Evolutionary conservation across 352 stramenopile genomes (phyloP), one percentile per base, ranked within the genome.

Genomic region (Aphanomyces euteiches): DNA sequence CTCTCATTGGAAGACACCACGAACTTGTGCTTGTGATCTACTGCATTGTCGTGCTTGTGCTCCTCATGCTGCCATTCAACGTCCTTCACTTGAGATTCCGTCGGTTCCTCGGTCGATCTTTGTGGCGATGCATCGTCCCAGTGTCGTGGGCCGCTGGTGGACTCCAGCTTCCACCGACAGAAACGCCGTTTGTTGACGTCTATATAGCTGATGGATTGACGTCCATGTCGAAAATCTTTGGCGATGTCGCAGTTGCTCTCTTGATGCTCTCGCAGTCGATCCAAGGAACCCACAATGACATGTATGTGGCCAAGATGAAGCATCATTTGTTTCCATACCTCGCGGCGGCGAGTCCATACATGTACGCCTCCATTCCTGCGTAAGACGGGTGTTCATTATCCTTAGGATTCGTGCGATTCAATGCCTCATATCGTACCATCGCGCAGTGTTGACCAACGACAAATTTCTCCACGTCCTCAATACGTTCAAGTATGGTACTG

Each of bases 401-500:
- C 54, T 76, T 59, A 90, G 83, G 38, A 90, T 93, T 69, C 86
- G 84, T 34, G 86, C 83, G 48, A 88, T 81, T 54, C 86, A 93
- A 66, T 93, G 86, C 57, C 74, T 92, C 58, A 90, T 92, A 64
- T 90, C 86, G 67, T 92, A 92, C 73, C 79, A 90, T 50, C 84
- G 82, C 66, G 90, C 86, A 15, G 54, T 76, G 17, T 85, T 75
- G 54, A 72, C 78, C 15, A 90, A 90, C 73, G 83, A 94, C 69
- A 78, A 84, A 40, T 94, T 90, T 66, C 73, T 94, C 40, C 86
- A 94, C 65, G 64, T 94, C 43, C 75, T 94, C 43, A 94, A 94
- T 67, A 92, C 86, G 63, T 80, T 92, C 79, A 94, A 94, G 77
- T 94, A 94, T 74, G 84, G 80, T 69, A 92, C 86, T 21, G 90